Base-by-base conservation (phyloP, 2,329 filamentous ascomycete species). In the Fusarium coicis region DNA sequence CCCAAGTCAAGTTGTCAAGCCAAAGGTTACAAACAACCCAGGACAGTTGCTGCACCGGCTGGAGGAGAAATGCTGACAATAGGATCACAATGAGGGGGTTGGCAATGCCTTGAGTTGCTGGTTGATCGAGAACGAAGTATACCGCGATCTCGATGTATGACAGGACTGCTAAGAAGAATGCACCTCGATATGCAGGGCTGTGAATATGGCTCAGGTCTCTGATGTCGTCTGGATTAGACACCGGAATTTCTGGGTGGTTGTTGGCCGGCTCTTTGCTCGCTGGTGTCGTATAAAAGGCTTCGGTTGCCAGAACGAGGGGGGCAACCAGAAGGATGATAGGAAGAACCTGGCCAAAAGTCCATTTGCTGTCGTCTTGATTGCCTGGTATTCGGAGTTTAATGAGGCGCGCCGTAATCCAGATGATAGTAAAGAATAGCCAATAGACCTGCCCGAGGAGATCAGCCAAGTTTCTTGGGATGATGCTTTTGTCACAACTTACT, bases 281-380 rank as follows among this genome's bases (percentile, higher is more conserved):
- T 26, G 19, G 10, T 12, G 7, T 7, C 16, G 7, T 32, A 6
- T 7, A 18, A 2, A 32, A 21, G 18, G 11, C 2, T 30, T 55
- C 52, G 11, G 23, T 40, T 4, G 53, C 21, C 4, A n/a, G 3
- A 8, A 36, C 40, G 2, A 54, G 12, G 0, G 65, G 68, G 0
- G 47, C 64, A 5, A 57, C 1, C 2, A 65, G 36, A 6, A 70
- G 28, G 5, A 70, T 28, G 0, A 68, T 6, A 2, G 68, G 65
- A 4, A 70, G 40, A 19, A 57, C 1, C 18, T 70, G 65, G 0
- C 68, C 65, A n/a, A 70, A 70, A 0, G 40, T 53, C 68, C 59
- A 70, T 12, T 68, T 7, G 14, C 26, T 37, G 2, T 66, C 64
- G 1, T 65, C 65, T 11, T 16, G 18, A 1, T 32, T 11, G 2